Base-by-base conservation (phyloP, 23 red algal species). In the Gracilariopsis chorda region DNA sequence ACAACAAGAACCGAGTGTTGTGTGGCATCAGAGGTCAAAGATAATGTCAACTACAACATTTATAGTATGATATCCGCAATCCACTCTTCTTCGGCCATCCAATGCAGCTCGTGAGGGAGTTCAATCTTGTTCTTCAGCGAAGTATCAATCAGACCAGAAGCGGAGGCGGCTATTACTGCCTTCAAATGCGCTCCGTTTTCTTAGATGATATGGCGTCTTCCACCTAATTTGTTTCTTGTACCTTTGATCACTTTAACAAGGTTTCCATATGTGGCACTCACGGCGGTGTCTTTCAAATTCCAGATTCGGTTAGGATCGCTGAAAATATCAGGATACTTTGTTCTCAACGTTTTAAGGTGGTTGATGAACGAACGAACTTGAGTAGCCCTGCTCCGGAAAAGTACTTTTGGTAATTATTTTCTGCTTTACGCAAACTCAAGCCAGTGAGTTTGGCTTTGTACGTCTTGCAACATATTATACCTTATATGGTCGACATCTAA, bases 201-300 rank as follows among this genome's bases (percentile, higher is more conserved):
- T 32, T 47, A 58, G 24, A 47, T 82, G 6, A 34, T 36, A 34
- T 56, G 1, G 25, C 36, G 34, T 13, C n/a, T 55, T 82, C 48
- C 48, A 19, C 5, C 48, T 41, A 27, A 34, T 27, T 82, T 82
- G 17, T 21, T 28, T 49, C 13, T 24, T 14, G 45, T 30, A 82
- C 23, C 37, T 56, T 46, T 59, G 32, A 82, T n/a, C n/a, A 58
- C 77, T 17, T 34, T 51, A 13, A 55, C 46, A 19, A 28, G 3
- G 55, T 82, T 51, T 58, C 1, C 77, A 30, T 82, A 82, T 4
- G 45, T 59, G 11, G 51, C 49, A 28, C 59, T 44, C 24, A 82
- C 77, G 35, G 77, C 77, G 0, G 77, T 82, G 14, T 82, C 77
- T 17, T 53, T 0, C 21, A 82, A 51, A 24, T 51, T 82, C 77